phyloP scores from a whole-genome alignment of 1,284 basidiomycete species.

The Microbotryum violaceum region DNA sequence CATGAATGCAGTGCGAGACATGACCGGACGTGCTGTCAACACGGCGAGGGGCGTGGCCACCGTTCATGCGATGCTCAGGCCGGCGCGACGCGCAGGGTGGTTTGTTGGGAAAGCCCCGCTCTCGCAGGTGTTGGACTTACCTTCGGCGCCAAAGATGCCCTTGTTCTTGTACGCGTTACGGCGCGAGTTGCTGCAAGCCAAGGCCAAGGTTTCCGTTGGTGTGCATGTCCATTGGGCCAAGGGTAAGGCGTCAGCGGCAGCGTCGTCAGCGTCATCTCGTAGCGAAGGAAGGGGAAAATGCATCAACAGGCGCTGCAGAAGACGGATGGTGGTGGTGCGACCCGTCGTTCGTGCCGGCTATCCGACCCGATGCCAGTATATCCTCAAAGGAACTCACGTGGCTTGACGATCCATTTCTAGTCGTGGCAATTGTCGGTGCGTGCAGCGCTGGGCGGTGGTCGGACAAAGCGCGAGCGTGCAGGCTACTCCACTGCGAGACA shows the following conservation, averaged over 20 bases:
- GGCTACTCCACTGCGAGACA: background rate
- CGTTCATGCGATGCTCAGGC: no score
- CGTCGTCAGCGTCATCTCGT: background rate
- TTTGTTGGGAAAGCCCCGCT: no score
- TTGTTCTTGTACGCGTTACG: slow-evolving; percentile 61
- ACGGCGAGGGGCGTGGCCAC: no score
- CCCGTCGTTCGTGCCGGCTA: background rate
- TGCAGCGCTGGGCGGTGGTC: background rate
- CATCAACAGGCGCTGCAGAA: background rate
- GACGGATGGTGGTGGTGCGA: background rate
- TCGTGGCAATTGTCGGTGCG: no score
- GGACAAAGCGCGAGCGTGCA: background rate
- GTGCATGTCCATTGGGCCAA: background rate
- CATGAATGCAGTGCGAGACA: no score
- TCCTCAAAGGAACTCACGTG: background rate
- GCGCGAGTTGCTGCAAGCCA: slow-evolving; percentile 19
- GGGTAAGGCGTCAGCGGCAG: background rate
- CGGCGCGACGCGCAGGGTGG: no score
- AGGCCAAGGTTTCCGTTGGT: background rate
- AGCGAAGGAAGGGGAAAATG: no score
- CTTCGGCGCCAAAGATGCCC: slow-evolving; percentile 65
- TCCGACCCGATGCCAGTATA: background rate
- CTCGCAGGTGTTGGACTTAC: slow-evolving; percentile 1
- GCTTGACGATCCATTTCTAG: slow-evolving; percentile 1
- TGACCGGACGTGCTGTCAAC: no score